These are phyloP conservation scores for Aureobasidium leucospermi DNA, from an alignment of 2,329 filamentous ascomycete species.

Conservation along the genomic window DNA sequence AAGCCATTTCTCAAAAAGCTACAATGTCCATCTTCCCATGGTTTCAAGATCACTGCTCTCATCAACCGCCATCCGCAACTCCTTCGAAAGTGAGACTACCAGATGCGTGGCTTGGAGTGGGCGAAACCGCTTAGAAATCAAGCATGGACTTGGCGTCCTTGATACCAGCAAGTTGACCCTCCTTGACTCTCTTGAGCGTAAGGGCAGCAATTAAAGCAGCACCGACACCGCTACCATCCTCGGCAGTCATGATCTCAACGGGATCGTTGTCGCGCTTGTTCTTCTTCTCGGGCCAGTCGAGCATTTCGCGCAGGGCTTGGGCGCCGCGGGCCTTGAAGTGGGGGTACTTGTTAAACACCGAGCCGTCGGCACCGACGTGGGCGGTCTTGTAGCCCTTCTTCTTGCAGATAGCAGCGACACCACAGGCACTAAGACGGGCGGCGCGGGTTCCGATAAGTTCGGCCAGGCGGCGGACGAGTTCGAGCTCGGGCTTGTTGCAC, in stretches of 20 bases:
- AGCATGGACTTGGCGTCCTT: slow-evolving; percentile 42
- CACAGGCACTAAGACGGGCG: slow-evolving; percentile 86
- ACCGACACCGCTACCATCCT: slow-evolving; percentile 96
- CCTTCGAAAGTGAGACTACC: background rate
- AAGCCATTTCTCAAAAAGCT: background rate
- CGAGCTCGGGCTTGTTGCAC: slow-evolving; percentile 70
- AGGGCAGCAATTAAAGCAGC: slow-evolving; percentile 83
- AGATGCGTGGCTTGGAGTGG: background rate
- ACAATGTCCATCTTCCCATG: background rate
- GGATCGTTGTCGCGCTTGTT: slow-evolving; percentile 64
- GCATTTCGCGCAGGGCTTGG: slow-evolving; percentile 82
- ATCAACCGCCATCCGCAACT: background rate
- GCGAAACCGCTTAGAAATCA: background rate
- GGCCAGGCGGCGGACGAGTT: slow-evolving; percentile 79
- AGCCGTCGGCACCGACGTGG: slow-evolving; percentile 94
- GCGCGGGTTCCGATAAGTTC: slow-evolving; percentile 93
- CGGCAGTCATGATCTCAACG: slow-evolving; percentile 78
- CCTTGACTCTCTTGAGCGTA: slow-evolving; percentile 55
- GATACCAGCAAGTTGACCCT: slow-evolving; percentile 53
- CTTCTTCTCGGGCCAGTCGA: slow-evolving; percentile 79
- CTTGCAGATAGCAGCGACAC: slow-evolving; percentile 91
- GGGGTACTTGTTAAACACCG: slow-evolving; percentile 98
- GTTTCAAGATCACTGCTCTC: background rate
- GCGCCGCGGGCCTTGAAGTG: slow-evolving; percentile 93
- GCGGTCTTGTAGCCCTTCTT: slow-evolving; percentile 86